Evolutionary conservation across 176 grass and related monocot genomes (phyloP), one percentile per base, ranked within the genome.

Genomic region (Carex pumila): DNA sequence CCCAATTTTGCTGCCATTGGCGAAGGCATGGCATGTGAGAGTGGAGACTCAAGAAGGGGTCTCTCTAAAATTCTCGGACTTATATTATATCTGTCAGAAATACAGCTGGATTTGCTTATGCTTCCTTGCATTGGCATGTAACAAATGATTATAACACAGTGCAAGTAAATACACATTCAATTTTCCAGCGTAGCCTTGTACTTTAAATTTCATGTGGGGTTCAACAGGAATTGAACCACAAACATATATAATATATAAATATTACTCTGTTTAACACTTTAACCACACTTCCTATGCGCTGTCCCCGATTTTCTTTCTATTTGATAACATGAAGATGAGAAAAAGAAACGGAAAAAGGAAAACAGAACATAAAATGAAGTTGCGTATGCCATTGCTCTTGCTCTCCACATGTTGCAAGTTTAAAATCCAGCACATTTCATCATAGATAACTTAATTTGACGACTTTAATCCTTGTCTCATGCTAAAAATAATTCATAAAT

Each of bases 191-290:
- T 78, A 69, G 61, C 59, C 61, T 82, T 67, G 19, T 47, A 25
- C 80, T 82, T 67, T 82, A 49, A 21, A 49, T 82, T 82, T 82
- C 41, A 47, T 82, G 79, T 82, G 79, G 79, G 79, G 79, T 66
- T 82, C 58, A 82, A 1, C 57, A 52, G 30, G 31, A 29, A 70
- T 45, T 14, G 71, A 75, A 52, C n/a, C 25, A 82, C 9, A 65
- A 65, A 82, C 32, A 64, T 47, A 29, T 6, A 61, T 63, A 65
- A 65, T 52, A 75, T 1, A 75, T 54, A 12, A 39, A 37, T 0
- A 37, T 18, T 70, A 70, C 66, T 70, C 47, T 75, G 21, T 75
- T 29, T 74, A 25, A 25, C 25, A 25, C 25, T 25, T 25, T 25
- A 4, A 25, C 0, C 17, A 73, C n/a, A 73, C 70, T 73, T 52